A percentile compares a stretch with the other conserved stretches of the same genome.
Conservation (phyloP, 169 alveolate species). For the Plasmodium gallinaceum region DNA sequence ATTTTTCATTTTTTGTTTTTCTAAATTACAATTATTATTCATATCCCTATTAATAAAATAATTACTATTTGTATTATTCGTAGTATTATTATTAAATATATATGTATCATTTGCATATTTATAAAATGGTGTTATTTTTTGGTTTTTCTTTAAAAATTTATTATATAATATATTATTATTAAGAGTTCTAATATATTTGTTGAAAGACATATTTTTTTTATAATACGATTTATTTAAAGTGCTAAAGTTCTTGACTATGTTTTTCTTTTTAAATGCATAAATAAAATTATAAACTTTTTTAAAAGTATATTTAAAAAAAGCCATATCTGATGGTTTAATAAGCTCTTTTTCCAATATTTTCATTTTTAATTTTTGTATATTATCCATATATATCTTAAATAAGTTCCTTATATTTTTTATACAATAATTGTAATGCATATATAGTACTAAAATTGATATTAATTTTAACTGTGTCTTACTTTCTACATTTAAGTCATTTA, state of each 20-base stretch:
- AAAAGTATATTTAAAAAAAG: neutral
- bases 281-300: neutral
- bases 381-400: no score
- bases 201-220: conserved; percentile 7
- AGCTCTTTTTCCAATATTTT: neutral
- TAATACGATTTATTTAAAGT: no score
- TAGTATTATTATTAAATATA: neutral
- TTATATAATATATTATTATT: neutral
- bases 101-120: neutral
- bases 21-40: neutral
- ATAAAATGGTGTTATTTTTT: neutral
- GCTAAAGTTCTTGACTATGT: neutral
- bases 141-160: neutral
- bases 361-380: neutral
- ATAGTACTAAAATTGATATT: conserved; percentile 17
- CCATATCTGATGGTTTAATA: neutral
- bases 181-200: neutral
- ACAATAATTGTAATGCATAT: conserved; percentile 20
- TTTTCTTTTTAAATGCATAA: neutral
- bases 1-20: neutral
- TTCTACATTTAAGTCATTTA: conserved; percentile 18
- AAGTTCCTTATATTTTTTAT: no score
- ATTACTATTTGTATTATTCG: neutral
- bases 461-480: conserved; percentile 53
- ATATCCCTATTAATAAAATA: neutral